Percentiles rank a stretch among this genome's conserved stretches.
Evolutionary conservation across 495 filamentous ascomycete species (phyloP).

Genomic region (Penicillium malachiteum): DNA sequence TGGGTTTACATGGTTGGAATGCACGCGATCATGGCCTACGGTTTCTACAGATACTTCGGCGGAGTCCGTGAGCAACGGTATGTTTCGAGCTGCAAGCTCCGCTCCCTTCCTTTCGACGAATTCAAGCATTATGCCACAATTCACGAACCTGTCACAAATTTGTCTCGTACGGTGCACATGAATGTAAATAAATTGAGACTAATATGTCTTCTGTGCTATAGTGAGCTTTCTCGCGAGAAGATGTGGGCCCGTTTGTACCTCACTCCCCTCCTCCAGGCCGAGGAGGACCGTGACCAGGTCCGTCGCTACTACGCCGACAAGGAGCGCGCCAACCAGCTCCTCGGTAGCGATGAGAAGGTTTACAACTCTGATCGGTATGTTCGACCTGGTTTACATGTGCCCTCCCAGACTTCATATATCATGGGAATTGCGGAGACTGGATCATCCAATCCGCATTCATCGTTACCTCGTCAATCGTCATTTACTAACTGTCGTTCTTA

Average conservation of each 20-base stretch:
- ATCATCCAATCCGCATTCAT: background rate
- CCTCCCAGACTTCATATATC: background rate
- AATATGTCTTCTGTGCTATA: slow-evolving; percentile 32
- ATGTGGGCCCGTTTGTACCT: slow-evolving; percentile 95
- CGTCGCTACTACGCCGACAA: slow-evolving; percentile 80
- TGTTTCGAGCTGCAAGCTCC: slow-evolving; percentile 26
- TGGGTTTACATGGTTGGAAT: slow-evolving; percentile 70
- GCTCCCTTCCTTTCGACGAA: slow-evolving; percentile 9
- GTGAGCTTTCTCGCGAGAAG: slow-evolving; percentile 93
- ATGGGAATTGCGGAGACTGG: background rate
- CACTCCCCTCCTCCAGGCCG: slow-evolving; percentile 88
- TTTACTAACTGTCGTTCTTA: slow-evolving; percentile 7
- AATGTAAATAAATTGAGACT: background rate
- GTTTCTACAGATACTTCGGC: slow-evolving; percentile 77
- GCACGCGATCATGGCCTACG: slow-evolving; percentile 76
- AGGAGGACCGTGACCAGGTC: slow-evolving; percentile 93
- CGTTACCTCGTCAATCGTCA: background rate
- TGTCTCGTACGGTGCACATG: background rate
- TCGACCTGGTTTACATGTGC: background rate
- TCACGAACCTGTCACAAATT: background rate
- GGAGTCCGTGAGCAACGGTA: slow-evolving; percentile 88
- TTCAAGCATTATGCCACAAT: slow-evolving; percentile 8
- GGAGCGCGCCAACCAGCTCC: slow-evolving; percentile 82
- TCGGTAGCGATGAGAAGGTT: slow-evolving; percentile 74
- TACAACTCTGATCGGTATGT: slow-evolving; percentile 88